These are phyloP conservation scores for Pichia nanzhaoensis DNA, from an alignment of 805 yeast species.

Conservation along the genomic window DNA sequence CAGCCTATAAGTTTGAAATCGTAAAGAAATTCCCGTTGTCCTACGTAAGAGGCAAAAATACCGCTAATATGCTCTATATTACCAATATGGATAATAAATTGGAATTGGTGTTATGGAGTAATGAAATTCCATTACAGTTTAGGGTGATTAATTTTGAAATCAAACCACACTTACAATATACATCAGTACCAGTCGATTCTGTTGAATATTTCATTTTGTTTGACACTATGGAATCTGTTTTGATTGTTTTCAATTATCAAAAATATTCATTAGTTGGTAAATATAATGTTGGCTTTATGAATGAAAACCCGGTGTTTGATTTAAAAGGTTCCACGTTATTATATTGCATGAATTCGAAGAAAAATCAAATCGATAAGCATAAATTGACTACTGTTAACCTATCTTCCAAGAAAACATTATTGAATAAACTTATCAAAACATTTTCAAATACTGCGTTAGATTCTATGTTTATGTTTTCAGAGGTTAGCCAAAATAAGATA, in stretches of 20 bases:
- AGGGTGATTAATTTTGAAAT: neutral
- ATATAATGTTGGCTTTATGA: slow-evolving; percentile 20
- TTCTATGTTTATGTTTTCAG: slow-evolving; percentile 34
- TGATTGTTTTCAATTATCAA: slow-evolving; percentile 11
- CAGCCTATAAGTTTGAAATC: no score
- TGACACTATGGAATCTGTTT: slow-evolving; percentile 16
- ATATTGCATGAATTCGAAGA: slow-evolving; percentile 19
- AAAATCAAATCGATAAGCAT: slow-evolving; percentile 11
- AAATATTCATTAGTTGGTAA: neutral
- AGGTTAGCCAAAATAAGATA: slow-evolving; percentile 40
- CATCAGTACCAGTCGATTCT: slow-evolving; percentile 13
- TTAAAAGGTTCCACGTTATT: slow-evolving; percentile 44
- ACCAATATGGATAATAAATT: no score
- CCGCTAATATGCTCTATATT: no score
- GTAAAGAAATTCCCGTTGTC: no score
- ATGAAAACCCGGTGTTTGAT: slow-evolving; percentile 40
- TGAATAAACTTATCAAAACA: slow-evolving; percentile 41
- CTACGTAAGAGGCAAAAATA: no score
- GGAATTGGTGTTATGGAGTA: no score
- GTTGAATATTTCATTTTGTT: slow-evolving; percentile 14
- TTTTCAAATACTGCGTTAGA: slow-evolving; percentile 48
- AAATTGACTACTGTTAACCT: slow-evolving; percentile 40
- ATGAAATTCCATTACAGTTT: neutral
- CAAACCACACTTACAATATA: slow-evolving; percentile 3
- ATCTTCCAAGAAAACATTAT: slow-evolving; percentile 40